These are phyloP conservation scores for Lachnellula occidentalis DNA, from an alignment of 2,329 filamentous ascomycete species.

Conservation along the genomic window DNA sequence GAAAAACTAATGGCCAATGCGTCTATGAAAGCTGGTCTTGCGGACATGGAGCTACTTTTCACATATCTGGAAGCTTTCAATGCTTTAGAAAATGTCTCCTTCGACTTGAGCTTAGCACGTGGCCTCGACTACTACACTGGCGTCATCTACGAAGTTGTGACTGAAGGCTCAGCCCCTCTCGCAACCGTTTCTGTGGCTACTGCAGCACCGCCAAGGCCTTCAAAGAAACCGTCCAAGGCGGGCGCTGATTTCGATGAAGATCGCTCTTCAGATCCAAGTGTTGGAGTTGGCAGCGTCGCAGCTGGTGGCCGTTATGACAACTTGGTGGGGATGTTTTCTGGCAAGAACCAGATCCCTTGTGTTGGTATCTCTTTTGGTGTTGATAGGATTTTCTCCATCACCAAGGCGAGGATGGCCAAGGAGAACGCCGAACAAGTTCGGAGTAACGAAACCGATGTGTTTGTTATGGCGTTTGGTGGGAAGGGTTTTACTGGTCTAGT, in stretches of 20 bases:
- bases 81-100: conserved; percentile 69
- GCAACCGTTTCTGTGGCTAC: conserved; percentile 34
- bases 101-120: conserved; percentile 84
- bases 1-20: conserved; percentile 64
- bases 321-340: conserved; percentile 88
- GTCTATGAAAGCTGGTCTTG: conserved; percentile 71
- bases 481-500: conserved; percentile 78
- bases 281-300: conserved; percentile 82
- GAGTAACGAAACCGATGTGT: conserved; percentile 78
- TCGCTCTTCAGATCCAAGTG: conserved; percentile 69
- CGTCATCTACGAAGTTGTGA: conserved; percentile 72
- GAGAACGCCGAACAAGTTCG: conserved; percentile 51
- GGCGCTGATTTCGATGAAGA: conserved; percentile 52
- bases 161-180: conserved; percentile 57
- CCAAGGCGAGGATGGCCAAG: conserved; percentile 67
- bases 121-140: conserved; percentile 86
- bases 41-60: conserved; percentile 76
- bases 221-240: conserved; percentile 42
- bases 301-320: conserved; percentile 90
- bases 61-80: conserved; percentile 75
- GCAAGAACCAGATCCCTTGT: conserved; percentile 80
- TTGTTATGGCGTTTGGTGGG: conserved; percentile 89
- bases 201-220: conserved; percentile 33
- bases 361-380: conserved; percentile 91
- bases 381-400: conserved; percentile 91